Evolutionary conservation across 176 grass and related monocot genomes (phyloP), one percentile per base, ranked within the genome.

Genomic region (Aechmea fasciata): DNA sequence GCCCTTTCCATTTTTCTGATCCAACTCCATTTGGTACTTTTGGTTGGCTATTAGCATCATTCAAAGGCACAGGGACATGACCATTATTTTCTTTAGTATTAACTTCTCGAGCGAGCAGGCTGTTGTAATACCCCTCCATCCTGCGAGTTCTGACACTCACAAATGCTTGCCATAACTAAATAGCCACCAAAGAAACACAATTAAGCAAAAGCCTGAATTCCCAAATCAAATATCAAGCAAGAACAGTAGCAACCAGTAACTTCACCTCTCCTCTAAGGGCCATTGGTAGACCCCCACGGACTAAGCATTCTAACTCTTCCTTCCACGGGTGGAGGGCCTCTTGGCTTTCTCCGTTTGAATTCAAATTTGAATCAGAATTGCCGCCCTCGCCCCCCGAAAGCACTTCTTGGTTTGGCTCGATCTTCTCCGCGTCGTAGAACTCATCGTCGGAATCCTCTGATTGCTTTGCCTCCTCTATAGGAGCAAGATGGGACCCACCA

Each of bases 131-230:
- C 49, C 90, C 90, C 76, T 93, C 86, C 50, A 88, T 48, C 52
- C 95, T 84, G 77, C 87, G 90, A 84, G 82, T 82, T 80, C 95
- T 87, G 65, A 92, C 84, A 84, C 90, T 90, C 73, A 88, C 78
- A 90, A 99, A 99, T 50, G 95, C 90, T 99, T 99, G 95, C 95
- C 95, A 99, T 57, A 99, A 78, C 95, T 99, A 73, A 49, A 78
- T 68, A 62, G 55, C 29, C 52, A 20, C 49, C n/a, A 74, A 55
- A 52, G 48, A 52, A 49, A 51, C 9, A 79, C 55, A 15, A 10
- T 57, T 61, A 18, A 10, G 20, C 10, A 61, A 61, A 61, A 61
- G 17, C 17, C n/a, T 41, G 47, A 69, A 49, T 53, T 78, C 13
- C 25, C 23, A 57, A 67, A 65, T 47, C 17, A 55, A 50, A 59